phyloP scores from a whole-genome alignment of 257 asterid genomes.

The Lycium ferocissimum region DNA sequence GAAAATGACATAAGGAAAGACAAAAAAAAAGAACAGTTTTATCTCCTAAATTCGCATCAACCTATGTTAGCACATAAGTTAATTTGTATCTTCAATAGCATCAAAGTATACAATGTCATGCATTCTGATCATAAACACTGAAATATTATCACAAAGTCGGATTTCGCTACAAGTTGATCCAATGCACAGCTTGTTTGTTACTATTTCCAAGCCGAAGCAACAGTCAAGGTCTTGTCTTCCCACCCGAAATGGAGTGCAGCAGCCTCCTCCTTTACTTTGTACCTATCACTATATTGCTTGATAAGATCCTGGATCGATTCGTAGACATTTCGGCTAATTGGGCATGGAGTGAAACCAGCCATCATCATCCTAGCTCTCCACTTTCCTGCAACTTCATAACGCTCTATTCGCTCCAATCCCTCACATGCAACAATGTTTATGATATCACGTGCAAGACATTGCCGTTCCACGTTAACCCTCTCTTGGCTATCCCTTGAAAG shows the following conservation, averaged over 20 bases:
- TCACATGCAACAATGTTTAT: conserved; percentile 88
- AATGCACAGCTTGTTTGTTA: neutral
- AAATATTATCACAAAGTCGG: conserved; percentile 24
- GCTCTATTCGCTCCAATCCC: conserved; percentile 89
- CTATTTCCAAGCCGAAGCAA: conserved; percentile 84
- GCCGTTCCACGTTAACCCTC: conserved; percentile 85
- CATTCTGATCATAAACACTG: conserved; percentile 26
- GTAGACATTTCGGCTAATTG: conserved; percentile 64
- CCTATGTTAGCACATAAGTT: neutral
- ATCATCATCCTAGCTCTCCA: conserved; percentile 98
- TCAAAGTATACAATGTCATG: conserved; percentile 18
- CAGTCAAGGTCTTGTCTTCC: conserved; percentile 82
- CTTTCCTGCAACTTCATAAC: conserved; percentile 93
- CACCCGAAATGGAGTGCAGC: conserved; percentile 92
- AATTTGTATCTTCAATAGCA: conserved; percentile 1
- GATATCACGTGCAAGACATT: conserved; percentile 91
- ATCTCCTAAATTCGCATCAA: neutral
- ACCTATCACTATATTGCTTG: conserved; percentile 69
- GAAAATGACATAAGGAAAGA: neutral
- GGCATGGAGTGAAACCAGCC: conserved; percentile 84
- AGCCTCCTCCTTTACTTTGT: conserved; percentile 67
- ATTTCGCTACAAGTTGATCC: neutral
- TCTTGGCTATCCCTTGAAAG: conserved; percentile 78
- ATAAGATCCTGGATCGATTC: conserved; percentile 65
- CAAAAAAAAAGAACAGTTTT: neutral